phyloP scores from a whole-genome alignment of 2,329 filamentous ascomycete species.

The Diplodia mutila region DNA sequence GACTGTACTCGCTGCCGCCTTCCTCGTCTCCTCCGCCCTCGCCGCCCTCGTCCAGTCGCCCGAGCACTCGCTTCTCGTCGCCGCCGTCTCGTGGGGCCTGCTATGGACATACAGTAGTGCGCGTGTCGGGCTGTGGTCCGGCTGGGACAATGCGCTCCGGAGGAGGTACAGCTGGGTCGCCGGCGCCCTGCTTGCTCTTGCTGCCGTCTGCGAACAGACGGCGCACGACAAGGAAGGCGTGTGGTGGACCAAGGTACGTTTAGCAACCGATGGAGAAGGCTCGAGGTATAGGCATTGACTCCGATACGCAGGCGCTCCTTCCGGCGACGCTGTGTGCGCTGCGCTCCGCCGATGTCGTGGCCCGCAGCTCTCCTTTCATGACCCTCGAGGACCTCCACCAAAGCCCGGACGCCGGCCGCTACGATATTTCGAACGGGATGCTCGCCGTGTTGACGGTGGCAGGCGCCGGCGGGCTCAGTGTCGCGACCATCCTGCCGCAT shows the following conservation, averaged over 20 bases:
- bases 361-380: conserved; percentile 33
- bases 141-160: conserved; percentile 33
- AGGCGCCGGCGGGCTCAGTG: conserved; percentile 21
- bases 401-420: conserved; percentile 23
- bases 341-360: conserved; percentile 30
- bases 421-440: conserved; percentile 7
- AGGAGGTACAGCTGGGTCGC: conserved; percentile 43
- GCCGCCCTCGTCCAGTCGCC: conserved; percentile 13
- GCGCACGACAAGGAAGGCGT: conserved; percentile 49
- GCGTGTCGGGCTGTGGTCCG: conserved; percentile 39
- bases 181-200: conserved; percentile 47
- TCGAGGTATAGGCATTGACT: conserved; percentile 16
- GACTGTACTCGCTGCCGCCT: conserved; percentile 6
- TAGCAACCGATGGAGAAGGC: not conserved
- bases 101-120: conserved; percentile 43
- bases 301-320: conserved; percentile 37
- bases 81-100: conserved; percentile 47
- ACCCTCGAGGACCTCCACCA: conserved; percentile 33
- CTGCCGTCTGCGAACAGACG: conserved; percentile 49
- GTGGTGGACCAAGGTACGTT: conserved; percentile 51
- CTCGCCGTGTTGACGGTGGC: conserved; percentile 20
- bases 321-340: conserved; percentile 39
- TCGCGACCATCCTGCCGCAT: conserved; percentile 3
- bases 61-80: conserved; percentile 48
- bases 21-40: conserved; percentile 20